Conservation (phyloP, 805 yeast genomes). For the Ogataea trehalophila region DNA sequence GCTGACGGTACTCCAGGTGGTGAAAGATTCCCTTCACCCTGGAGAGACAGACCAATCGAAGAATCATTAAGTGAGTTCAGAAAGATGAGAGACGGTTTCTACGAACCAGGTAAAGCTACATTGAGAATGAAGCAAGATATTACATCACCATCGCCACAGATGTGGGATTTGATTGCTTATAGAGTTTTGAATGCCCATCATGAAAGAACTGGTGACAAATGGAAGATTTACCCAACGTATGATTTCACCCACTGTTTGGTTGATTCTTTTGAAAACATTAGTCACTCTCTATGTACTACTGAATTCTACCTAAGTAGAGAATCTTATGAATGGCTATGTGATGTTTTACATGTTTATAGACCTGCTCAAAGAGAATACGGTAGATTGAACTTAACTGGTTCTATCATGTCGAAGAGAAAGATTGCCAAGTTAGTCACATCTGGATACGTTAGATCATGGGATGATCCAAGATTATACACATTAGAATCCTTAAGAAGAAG, state of each 20-base stretch:
- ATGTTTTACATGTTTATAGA: conserved; percentile 87
- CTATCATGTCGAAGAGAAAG: conserved; percentile 91
- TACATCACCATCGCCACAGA: conserved; percentile 88
- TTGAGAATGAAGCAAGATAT: conserved; percentile 96
- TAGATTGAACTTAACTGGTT: conserved; percentile 89
- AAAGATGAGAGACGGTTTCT: conserved; percentile 86
- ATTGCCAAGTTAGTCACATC: conserved; percentile 88
- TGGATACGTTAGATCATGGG: conserved; percentile 88
- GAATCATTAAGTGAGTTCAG: conserved; percentile 78
- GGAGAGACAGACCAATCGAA: conserved; percentile 67
- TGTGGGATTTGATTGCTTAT: conserved; percentile 99
- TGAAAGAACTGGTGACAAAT: conserved; percentile 93
- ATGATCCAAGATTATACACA: conserved; percentile 95
- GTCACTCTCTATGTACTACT: conserved; percentile 94
- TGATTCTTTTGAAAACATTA: conserved; percentile 93
- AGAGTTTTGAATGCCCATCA: conserved; percentile 89
- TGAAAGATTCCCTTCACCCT: conserved; percentile 76
- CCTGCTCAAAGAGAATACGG: conserved; percentile 99
- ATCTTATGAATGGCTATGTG: conserved; percentile 98
- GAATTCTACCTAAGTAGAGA: conserved; percentile 91
- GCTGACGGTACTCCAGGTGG: conserved; percentile 95
- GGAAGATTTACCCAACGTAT: conserved; percentile 98
- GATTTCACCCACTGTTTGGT: conserved; percentile 99
- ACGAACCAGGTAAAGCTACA: conserved; percentile 87
- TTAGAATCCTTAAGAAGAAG: conserved; percentile 92